Evolutionary conservation across 2,329 filamentous ascomycete genomes (phyloP).

Genomic region (Rutstroemia sp.): DNA sequence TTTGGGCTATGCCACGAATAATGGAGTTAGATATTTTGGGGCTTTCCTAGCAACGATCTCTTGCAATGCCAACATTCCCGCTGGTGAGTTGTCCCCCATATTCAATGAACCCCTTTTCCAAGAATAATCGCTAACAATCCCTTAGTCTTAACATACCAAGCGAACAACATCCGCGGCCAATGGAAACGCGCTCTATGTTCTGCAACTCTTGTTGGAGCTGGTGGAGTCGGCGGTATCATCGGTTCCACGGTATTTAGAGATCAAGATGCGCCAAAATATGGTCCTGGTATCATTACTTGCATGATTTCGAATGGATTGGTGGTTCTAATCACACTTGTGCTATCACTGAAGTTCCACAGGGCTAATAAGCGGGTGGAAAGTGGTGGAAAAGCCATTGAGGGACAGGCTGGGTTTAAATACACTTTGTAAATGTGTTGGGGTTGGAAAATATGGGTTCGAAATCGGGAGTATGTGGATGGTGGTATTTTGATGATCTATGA

Average conservation of each 20-base stretch:
- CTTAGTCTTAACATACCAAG: constrained; percentile 68
- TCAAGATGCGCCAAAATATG: constrained; percentile 46
- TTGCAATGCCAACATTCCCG: constrained; percentile 37
- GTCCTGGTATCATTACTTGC: constrained; percentile 23
- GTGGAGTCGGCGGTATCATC: constrained; percentile 71
- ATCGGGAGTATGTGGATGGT: too few species aligned
- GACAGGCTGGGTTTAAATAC: too few species aligned
- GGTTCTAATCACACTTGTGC: constrained; percentile 21
- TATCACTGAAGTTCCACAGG: too few species aligned
- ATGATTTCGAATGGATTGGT: constrained; percentile 21
- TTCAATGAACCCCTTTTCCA: too few species aligned
- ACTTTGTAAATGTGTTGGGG: too few species aligned
- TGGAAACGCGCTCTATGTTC: constrained; percentile 81
- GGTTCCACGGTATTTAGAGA: constrained; percentile 64
- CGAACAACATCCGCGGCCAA: constrained; percentile 72
- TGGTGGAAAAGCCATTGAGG: too few species aligned
- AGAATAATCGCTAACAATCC: constrained; percentile 54
- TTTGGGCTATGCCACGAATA: constrained; percentile 42
- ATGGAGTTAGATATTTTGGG: constrained; percentile 46
- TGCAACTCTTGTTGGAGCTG: constrained; percentile 67
- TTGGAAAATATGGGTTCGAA: too few species aligned
- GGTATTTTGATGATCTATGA: too few species aligned
- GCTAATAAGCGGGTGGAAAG: too few species aligned
- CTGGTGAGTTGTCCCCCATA: constrained; percentile 17
- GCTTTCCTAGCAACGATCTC: constrained; percentile 42